Conservation (phyloP, 345 rosid genomes). For the Rhizophora mangle region DNA sequence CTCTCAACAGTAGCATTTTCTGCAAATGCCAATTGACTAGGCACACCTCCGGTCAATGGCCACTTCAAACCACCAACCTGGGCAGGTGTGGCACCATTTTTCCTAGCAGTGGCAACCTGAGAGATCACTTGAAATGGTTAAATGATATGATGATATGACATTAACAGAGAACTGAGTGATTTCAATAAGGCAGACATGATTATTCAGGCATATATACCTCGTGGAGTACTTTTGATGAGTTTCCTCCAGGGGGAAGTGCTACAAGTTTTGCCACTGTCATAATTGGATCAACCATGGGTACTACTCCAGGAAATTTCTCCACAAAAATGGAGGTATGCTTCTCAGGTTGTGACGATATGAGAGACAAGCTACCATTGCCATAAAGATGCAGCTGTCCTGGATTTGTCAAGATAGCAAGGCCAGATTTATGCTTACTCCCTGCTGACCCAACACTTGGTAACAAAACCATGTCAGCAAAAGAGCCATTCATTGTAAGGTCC, state of each 20-base stretch:
- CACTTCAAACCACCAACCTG: slow-evolving; percentile 41
- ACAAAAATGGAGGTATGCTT: slow-evolving; percentile 41
- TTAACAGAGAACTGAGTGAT: slow-evolving; percentile 11
- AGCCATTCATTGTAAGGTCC: slow-evolving; percentile 68
- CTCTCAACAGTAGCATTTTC: slow-evolving; percentile 56
- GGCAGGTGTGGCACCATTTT: slow-evolving; percentile 23
- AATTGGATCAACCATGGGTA: slow-evolving; percentile 59
- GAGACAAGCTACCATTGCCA: slow-evolving; percentile 50
- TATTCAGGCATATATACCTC: slow-evolving; percentile 42
- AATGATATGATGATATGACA: neutral
- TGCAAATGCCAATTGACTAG: slow-evolving; percentile 41
- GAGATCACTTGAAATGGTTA: neutral
- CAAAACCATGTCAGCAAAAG: slow-evolving; percentile 80
- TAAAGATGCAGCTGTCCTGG: slow-evolving; percentile 74
- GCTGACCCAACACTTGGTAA: slow-evolving; percentile 44
- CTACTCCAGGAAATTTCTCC: slow-evolving; percentile 47
- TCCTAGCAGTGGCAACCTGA: slow-evolving; percentile 30
- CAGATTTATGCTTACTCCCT: slow-evolving; percentile 31
- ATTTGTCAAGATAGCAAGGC: slow-evolving; percentile 57
- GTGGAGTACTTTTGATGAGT: slow-evolving; percentile 45
- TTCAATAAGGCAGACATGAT: neutral
- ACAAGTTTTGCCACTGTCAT: slow-evolving; percentile 53
- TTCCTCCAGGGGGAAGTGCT: slow-evolving; percentile 32
- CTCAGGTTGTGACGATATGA: slow-evolving; percentile 48
- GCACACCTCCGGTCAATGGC: slow-evolving; percentile 86